Evolutionary conservation across 768 basidiomycete species (phyloP).

Genomic region (Amanita polypyramis): DNA sequence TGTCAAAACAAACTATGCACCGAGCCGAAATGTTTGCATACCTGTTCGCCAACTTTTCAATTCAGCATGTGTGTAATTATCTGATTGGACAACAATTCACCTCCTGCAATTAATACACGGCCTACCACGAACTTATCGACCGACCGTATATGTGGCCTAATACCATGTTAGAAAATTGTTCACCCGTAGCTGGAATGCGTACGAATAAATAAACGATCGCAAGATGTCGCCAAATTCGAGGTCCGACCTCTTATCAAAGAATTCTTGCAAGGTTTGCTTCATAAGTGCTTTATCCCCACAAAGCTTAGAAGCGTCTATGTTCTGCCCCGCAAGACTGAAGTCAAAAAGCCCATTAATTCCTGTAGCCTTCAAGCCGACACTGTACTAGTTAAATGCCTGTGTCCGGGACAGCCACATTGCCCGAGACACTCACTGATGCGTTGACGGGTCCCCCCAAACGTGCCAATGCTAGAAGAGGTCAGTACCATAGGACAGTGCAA

Average conservation of each 20-base stretch:
- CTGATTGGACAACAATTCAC: slow-evolving; percentile 14
- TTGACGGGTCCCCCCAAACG: slow-evolving; percentile 12
- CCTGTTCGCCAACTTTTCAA: not conserved
- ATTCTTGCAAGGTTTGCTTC: not conserved
- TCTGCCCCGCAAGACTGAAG: not conserved
- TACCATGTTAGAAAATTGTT: not conserved
- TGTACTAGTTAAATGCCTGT: not conserved
- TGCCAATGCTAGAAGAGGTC: slow-evolving; percentile 12
- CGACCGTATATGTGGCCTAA: slow-evolving; percentile 39
- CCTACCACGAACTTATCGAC: slow-evolving; percentile 29
- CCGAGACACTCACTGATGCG: slow-evolving; percentile 9
- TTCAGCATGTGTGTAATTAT: not conserved
- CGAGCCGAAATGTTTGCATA: not conserved
- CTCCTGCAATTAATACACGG: slow-evolving; percentile 39
- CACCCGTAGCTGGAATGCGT: not conserved
- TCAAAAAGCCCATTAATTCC: not conserved
- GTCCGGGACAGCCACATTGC: not conserved
- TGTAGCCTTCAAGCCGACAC: not conserved
- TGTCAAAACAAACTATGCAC: not conserved
- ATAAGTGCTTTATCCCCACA: not conserved
- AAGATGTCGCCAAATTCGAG: slow-evolving; percentile 20
- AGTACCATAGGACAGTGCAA: not conserved
- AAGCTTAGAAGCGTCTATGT: not conserved
- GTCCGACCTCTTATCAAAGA: slow-evolving; percentile 15
- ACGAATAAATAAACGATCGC: slow-evolving; percentile 14